These are phyloP conservation scores for Echeveria elegans DNA, from an alignment of 164 flowering plant species.

Conservation along the genomic window DNA sequence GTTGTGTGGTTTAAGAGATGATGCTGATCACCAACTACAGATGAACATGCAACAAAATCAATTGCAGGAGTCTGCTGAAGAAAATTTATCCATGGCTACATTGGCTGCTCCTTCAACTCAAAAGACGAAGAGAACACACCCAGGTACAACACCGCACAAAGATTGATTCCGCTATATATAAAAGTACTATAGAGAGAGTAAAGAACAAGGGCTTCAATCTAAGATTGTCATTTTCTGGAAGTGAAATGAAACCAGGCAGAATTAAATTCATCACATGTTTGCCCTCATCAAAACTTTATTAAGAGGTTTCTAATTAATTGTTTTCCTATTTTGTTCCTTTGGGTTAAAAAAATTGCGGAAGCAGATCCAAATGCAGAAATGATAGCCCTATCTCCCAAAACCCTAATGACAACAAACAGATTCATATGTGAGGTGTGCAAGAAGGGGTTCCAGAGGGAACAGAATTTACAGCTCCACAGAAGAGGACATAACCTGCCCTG, in stretches of 20 bases:
- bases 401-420: slow-evolving; percentile 64
- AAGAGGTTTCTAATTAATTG: no score
- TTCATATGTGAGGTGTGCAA: slow-evolving; percentile 68
- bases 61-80: background rate
- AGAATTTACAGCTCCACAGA: slow-evolving; percentile 66
- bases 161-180: no score
- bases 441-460: slow-evolving; percentile 74
- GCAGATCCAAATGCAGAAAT: slow-evolving; percentile 72
- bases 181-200: background rate
- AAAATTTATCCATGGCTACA: background rate
- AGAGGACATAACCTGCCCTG: slow-evolving; percentile 75
- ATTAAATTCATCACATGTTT: no score
- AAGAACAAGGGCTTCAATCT: background rate
- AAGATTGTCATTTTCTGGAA: no score
- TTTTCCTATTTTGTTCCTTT: no score
- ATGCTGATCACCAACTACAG: background rate
- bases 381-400: slow-evolving; percentile 65
- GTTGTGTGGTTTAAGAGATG: slow-evolving; percentile 1
- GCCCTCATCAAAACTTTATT: no score
- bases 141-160: no score
- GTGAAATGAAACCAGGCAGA: no score
- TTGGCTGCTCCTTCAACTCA: background rate
- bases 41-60: background rate
- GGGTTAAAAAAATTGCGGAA: no score
- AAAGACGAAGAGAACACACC: slow-evolving; percentile 4